These are phyloP conservation scores for Stephania yunnanensis DNA, from an alignment of 164 flowering plant genomes.

Conservation along the genomic window DNA sequence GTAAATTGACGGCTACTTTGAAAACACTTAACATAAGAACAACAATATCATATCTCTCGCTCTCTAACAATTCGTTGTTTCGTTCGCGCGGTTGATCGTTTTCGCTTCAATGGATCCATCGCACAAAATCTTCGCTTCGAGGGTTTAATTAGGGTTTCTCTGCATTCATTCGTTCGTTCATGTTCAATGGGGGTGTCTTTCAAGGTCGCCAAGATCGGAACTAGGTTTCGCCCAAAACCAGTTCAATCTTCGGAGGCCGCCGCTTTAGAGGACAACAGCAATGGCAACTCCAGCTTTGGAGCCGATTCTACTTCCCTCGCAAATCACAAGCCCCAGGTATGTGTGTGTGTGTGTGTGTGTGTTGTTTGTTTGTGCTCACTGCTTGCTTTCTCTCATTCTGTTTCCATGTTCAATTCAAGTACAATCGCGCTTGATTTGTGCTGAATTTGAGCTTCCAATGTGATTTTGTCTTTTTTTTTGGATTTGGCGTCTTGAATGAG, in stretches of 20 bases:
- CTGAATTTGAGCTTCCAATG: not conserved
- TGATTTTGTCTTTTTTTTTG: not conserved
- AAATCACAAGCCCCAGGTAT: constrained; percentile 28
- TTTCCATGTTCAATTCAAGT: not conserved
- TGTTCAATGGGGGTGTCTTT: constrained; percentile 66
- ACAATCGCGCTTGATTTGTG: too few relatives aligned
- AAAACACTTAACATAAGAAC: too few relatives aligned
- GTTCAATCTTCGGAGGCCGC: constrained; percentile 19
- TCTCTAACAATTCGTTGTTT: too few relatives aligned
- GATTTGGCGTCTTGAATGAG: not conserved
- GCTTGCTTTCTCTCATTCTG: not conserved
- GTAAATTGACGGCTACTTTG: too few relatives aligned
- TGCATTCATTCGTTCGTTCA: not conserved
- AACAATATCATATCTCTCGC: too few relatives aligned
- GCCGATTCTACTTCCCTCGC: constrained; percentile 11
- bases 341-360: not conserved
- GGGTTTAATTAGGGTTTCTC: constrained; percentile 3
- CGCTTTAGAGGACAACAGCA: constrained; percentile 15
- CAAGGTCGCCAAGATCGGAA: constrained; percentile 60
- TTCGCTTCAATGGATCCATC: too few relatives aligned
- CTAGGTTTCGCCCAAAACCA: constrained; percentile 49
- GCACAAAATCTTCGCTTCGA: too few relatives aligned
- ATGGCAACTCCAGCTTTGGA: constrained; percentile 14
- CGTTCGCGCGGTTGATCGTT: too few relatives aligned
- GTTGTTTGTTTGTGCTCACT: not conserved